Conservation (phyloP, 2,329 filamentous ascomycete species). For the Aureobasidium sp. region DNA sequence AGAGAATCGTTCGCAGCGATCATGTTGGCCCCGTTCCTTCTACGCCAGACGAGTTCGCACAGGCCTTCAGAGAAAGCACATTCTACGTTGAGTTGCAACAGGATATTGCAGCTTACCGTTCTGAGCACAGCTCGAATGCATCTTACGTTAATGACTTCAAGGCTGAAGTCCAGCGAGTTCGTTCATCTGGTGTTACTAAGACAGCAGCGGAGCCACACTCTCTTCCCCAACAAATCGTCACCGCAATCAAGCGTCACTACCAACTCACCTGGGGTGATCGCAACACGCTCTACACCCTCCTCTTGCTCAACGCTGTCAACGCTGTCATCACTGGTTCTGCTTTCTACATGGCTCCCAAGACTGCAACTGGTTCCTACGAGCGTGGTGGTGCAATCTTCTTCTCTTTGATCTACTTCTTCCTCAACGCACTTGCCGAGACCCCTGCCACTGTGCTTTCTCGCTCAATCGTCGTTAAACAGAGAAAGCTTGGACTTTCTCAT, state of each 20-base stretch:
- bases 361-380: constrained; percentile 47
- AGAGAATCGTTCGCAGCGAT: constrained; percentile 50
- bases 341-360: constrained; percentile 48
- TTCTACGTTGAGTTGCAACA: constrained; percentile 34
- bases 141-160: constrained; percentile 13
- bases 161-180: constrained; percentile 5
- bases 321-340: constrained; percentile 51
- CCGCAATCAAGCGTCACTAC: constrained; percentile 14
- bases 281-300: constrained; percentile 13
- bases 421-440: constrained; percentile 53
- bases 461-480: constrained; percentile 43
- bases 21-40: constrained; percentile 57
- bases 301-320: constrained; percentile 13
- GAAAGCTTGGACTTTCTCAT: constrained; percentile 36
- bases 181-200: constrained; percentile 4
- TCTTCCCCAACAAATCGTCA: constrained; percentile 2
- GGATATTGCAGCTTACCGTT: constrained; percentile 48
- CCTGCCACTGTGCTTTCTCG: constrained; percentile 51
- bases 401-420: constrained; percentile 53
- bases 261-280: constrained; percentile 13
- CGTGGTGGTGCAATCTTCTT: constrained; percentile 47
- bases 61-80: constrained; percentile 36
- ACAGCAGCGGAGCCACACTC: constrained; percentile 11
- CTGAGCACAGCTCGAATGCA: constrained; percentile 20
- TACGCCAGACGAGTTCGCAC: constrained; percentile 63